These are phyloP conservation scores for Bimuria novae-zelandiae DNA, from an alignment of 2,329 filamentous ascomycete species.

Conservation along the genomic window DNA sequence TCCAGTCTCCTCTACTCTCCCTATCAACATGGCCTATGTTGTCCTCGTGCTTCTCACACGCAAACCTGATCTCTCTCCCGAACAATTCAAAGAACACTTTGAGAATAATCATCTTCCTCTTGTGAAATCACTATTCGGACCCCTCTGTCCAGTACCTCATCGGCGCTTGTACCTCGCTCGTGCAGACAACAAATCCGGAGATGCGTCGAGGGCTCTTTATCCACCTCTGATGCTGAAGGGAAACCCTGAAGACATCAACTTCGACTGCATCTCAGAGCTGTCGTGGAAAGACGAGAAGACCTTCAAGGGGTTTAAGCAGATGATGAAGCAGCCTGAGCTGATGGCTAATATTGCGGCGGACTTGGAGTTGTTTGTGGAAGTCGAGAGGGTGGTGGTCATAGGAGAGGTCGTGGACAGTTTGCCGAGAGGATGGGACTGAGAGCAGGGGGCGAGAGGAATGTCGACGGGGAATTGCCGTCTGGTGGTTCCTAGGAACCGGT, in stretches of 20 bases:
- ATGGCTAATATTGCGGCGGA: conserved; percentile 27
- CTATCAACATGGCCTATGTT: conserved; percentile 29
- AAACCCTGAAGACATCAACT: conserved; percentile 28
- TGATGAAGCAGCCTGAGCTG: conserved; percentile 27
- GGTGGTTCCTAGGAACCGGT: too few species aligned
- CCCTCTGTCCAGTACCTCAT: conserved; percentile 25
- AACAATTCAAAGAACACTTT: conserved; percentile 34
- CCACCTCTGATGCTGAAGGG: conserved; percentile 30
- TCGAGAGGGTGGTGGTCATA: not conserved
- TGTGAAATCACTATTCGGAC: conserved; percentile 21
- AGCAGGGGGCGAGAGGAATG: not conserved
- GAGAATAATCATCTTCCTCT: conserved; percentile 36
- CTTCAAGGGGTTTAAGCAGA: conserved; percentile 33
- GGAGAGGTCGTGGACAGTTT: not conserved
- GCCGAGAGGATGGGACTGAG: not conserved
- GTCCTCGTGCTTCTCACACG: conserved; percentile 34
- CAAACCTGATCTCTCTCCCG: conserved; percentile 23
- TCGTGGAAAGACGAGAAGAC: conserved; percentile 27
- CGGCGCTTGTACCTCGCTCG: conserved; percentile 35
- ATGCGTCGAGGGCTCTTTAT: conserved; percentile 27
- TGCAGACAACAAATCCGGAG: conserved; percentile 31
- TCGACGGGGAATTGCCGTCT: too few species aligned
- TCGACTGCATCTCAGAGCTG: conserved; percentile 32
- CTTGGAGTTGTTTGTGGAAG: conserved; percentile 24
- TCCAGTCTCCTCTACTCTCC: not conserved